Evolutionary conservation across 106 monocot genomes (phyloP).

Genomic region (Iris macrosiphon): DNA sequence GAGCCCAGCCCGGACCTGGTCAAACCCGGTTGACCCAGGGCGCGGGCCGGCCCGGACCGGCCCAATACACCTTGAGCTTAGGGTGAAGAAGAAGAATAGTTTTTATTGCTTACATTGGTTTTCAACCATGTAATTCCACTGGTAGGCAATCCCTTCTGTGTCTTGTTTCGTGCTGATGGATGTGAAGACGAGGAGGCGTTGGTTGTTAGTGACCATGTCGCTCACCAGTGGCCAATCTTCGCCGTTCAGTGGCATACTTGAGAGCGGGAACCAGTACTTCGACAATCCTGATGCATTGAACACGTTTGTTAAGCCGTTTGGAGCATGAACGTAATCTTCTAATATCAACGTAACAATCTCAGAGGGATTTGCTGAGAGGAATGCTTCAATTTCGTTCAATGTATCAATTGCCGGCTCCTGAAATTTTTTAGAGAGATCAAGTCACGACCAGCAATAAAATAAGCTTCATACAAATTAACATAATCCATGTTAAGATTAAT

Average conservation of each 20-base stretch:
- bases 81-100: not conserved
- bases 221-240: constrained; percentile 71
- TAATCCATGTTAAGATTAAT: no score
- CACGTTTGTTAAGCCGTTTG: constrained; percentile 64
- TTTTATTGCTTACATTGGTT: constrained; percentile 57
- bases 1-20: no score
- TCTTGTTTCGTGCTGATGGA: constrained; percentile 49
- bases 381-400: constrained; percentile 62
- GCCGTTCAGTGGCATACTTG: constrained; percentile 61
- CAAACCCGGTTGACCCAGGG: no score
- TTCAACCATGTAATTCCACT: constrained; percentile 89
- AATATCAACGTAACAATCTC: constrained; percentile 76
- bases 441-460: no score
- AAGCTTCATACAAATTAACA: no score
- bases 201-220: constrained; percentile 61
- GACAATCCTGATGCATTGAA: constrained; percentile 56
- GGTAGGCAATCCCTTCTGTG: constrained; percentile 79
- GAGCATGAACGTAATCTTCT: constrained; percentile 73
- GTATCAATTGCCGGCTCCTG: constrained; percentile 70
- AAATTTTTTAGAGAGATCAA: not conserved
- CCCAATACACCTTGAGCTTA: not conserved
- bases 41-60: not conserved
- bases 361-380: constrained; percentile 60
- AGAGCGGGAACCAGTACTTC: constrained; percentile 76
- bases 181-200: constrained; percentile 74